phyloP scores from a whole-genome alignment of 345 rosid species.

The Turnera subulata region DNA sequence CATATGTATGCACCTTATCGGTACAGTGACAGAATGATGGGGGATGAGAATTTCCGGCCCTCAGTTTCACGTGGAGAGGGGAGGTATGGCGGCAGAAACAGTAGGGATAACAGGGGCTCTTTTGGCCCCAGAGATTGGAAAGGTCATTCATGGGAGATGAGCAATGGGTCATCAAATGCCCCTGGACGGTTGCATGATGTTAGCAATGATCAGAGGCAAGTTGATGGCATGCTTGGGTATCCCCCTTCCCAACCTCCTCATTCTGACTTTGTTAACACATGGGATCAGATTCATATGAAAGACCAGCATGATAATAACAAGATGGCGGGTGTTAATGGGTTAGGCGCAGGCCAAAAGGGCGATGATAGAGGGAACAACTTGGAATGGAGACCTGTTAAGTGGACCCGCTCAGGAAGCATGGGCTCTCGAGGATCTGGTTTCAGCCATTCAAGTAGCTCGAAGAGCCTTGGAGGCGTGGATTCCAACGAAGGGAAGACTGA shows the following conservation, averaged over 20 bases:
- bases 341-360: conserved; percentile 41
- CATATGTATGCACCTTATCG: conserved; percentile 54
- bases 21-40: conserved; percentile 52
- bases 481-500: conserved; percentile 57
- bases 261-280: conserved; percentile 41
- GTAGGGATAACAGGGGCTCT: conserved; percentile 60
- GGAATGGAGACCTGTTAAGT: conserved; percentile 70
- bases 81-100: conserved; percentile 55
- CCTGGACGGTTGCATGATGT: conserved; percentile 53
- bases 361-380: conserved; percentile 53
- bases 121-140: conserved; percentile 72
- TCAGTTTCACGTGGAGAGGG: conserved; percentile 59
- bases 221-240: conserved; percentile 44
- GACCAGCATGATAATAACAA: conserved; percentile 46
- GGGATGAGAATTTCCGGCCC: conserved; percentile 49
- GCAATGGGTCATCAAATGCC: conserved; percentile 52
- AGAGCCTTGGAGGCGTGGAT: conserved; percentile 65
- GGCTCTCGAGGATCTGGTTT: conserved; percentile 79
- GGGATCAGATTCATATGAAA: conserved; percentile 50
- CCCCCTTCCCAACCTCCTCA: conserved; percentile 35
- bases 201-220: conserved; percentile 52
- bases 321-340: conserved; percentile 36
- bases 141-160: conserved; percentile 57
- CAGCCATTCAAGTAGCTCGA: conserved; percentile 84
- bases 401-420: conserved; percentile 75